Percentiles rank a stretch among this genome's conserved stretches.
These are phyloP conservation scores for Waltergamsia citrina DNA, from an alignment of 2,329 filamentous ascomycete genomes.

Conservation along the genomic window DNA sequence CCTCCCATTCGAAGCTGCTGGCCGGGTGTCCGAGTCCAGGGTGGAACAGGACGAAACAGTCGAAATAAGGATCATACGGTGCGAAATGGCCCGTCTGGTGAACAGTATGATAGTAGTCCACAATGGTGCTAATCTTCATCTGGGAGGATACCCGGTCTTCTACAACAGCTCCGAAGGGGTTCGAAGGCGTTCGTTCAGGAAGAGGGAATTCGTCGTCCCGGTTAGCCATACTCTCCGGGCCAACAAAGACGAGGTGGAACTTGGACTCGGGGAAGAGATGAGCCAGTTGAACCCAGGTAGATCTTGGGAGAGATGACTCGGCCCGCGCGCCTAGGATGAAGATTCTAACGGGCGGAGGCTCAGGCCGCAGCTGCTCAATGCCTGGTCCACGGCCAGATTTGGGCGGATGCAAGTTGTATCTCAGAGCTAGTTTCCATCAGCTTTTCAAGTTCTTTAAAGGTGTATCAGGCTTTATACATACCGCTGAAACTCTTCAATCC, in stretches of 20 bases:
- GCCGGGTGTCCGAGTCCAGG: constrained; percentile 92
- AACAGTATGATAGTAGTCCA: constrained; percentile 96
- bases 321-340: constrained; percentile 92
- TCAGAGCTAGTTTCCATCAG: constrained; percentile 50
- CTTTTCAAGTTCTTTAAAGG: no score
- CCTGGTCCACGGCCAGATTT: constrained; percentile 63
- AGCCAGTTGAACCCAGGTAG: constrained; percentile 90
- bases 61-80: constrained; percentile 96
- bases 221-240: constrained; percentile 91
- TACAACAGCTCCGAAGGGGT: constrained; percentile 89
- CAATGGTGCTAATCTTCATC: constrained; percentile 95
- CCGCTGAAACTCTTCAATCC: constrained; percentile 90
- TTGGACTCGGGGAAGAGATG: constrained; percentile 89
- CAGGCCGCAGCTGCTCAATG: constrained; percentile 71
- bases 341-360: constrained; percentile 79
- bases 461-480: constrained; percentile 32
- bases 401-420: constrained; percentile 89
- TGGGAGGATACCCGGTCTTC: constrained; percentile 82
- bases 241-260: constrained; percentile 89
- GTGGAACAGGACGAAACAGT: constrained; percentile 95
- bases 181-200: constrained; percentile 71
- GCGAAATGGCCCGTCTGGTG: constrained; percentile 86
- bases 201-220: constrained; percentile 88
- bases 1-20: constrained; percentile 86
- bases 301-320: constrained; percentile 90